A percentile compares a stretch with the other conserved stretches of the same genome.
Evolutionary conservation across 176 grass and related monocot species (phyloP).

Genomic region (Oryza brachyantha): DNA sequence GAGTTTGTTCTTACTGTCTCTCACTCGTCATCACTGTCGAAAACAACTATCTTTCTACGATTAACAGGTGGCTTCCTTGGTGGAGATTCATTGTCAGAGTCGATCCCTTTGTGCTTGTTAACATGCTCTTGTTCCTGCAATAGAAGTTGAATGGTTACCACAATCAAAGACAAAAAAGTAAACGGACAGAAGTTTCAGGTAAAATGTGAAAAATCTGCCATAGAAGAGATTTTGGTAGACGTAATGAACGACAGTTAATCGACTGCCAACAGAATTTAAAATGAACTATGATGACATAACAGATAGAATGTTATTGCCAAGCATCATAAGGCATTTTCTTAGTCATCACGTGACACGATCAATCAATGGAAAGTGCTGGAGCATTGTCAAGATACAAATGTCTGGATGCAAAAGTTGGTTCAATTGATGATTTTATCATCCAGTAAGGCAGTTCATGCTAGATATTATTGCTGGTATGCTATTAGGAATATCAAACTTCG

Average conservation of each 20-base stretch:
- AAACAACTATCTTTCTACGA: constrained; percentile 40
- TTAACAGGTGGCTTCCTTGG: constrained; percentile 38
- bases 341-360: neutral
- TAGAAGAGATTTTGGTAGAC: neutral
- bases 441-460: neutral
- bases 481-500: neutral
- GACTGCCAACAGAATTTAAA: neutral
- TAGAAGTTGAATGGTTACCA: neutral
- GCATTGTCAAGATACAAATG: neutral
- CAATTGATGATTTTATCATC: neutral
- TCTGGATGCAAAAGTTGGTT: neutral
- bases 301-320: neutral
- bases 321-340: neutral
- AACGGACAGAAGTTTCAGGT: neutral
- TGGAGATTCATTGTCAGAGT: constrained; percentile 48
- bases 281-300: neutral
- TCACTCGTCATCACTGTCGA: constrained; percentile 60
- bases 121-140: constrained; percentile 42
- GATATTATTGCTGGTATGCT: neutral
- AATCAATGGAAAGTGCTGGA: neutral
- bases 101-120: constrained; percentile 42
- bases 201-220: neutral
- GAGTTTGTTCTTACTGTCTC: neutral
- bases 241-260: neutral
- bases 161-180: neutral